These are phyloP conservation scores for Coprinopsis sp. DNA, from an alignment of 768 basidiomycete genomes.

Conservation along the genomic window DNA sequence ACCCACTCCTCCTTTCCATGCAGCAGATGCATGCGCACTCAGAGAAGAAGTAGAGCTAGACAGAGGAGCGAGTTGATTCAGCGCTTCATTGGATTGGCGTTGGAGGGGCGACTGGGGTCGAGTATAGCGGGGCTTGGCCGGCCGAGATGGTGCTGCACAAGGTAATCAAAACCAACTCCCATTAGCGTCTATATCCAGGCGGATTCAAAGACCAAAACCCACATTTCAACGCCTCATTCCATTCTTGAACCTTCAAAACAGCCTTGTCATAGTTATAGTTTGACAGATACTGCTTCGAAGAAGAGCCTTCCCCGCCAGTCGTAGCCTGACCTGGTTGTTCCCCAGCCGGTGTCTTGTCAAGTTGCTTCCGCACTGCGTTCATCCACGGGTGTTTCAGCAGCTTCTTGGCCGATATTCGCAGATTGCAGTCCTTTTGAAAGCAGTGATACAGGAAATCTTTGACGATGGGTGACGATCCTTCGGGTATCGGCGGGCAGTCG, in stretches of 20 bases:
- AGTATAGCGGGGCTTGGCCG: slow-evolving; percentile 57
- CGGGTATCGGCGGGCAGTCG: slow-evolving; percentile 94
- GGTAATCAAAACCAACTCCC: slow-evolving; percentile 2
- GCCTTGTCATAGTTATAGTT: slow-evolving; percentile 94
- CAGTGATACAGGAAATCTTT: slow-evolving; percentile 97
- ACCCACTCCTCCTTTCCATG: slow-evolving; percentile 30
- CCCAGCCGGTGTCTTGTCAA: slow-evolving; percentile 28
- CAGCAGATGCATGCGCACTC: slow-evolving; percentile 24
- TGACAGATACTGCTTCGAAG: slow-evolving; percentile 40
- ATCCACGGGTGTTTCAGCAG: slow-evolving; percentile 95
- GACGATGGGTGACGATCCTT: slow-evolving; percentile 90
- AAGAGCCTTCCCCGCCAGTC: slow-evolving; percentile 30
- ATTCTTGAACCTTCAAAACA: slow-evolving; percentile 93
- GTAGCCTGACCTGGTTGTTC: slow-evolving; percentile 31
- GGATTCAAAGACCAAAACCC: no score
- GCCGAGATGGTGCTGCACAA: slow-evolving; percentile 60
- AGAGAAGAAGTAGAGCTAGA: slow-evolving; percentile 25
- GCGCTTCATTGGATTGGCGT: slow-evolving; percentile 31
- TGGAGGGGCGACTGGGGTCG: slow-evolving; percentile 45
- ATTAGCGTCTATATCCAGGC: no score
- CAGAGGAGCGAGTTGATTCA: no score
- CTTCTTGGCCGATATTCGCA: slow-evolving; percentile 92
- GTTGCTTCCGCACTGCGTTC: slow-evolving; percentile 75
- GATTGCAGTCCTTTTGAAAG: slow-evolving; percentile 96
- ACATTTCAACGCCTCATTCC: slow-evolving; percentile 98